Evolutionary conservation across 2,329 filamentous ascomycete genomes (phyloP).

Genomic region (Dothistroma pini): DNA sequence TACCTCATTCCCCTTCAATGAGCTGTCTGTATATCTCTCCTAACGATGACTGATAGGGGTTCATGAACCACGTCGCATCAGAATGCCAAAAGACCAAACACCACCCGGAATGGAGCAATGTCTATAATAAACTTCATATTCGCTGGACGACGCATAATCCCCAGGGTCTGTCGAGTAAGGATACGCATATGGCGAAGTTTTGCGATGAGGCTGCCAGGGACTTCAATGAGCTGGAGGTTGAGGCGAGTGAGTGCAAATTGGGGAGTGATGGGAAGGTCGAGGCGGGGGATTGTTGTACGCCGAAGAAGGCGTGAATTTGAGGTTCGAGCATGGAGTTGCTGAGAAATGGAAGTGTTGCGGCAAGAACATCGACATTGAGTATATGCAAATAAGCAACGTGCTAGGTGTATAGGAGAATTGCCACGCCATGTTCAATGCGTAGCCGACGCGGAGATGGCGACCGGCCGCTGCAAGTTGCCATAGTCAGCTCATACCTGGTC

Average conservation of each 20-base stretch:
- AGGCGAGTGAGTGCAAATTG: conserved; percentile 11
- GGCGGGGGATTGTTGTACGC: conserved; percentile 20
- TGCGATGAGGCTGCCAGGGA: conserved; percentile 51
- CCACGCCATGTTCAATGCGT: not conserved
- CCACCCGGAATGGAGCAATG: conserved; percentile 75
- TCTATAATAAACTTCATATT: conserved; percentile 67
- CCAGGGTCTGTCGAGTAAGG: conserved; percentile 60
- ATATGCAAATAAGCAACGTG: too few relatives aligned
- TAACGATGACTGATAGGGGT: conserved; percentile 46
- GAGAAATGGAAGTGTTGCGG: not conserved
- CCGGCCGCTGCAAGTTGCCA: not conserved
- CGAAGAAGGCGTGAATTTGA: conserved; percentile 10
- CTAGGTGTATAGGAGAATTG: too few relatives aligned
- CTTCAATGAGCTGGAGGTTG: conserved; percentile 26
- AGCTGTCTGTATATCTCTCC: not conserved
- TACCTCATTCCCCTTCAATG: conserved; percentile 12
- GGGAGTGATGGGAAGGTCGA: conserved; percentile 15
- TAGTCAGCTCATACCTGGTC: not conserved
- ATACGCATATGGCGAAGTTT: conserved; percentile 58
- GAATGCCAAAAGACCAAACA: conserved; percentile 67
- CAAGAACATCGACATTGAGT: too few relatives aligned
- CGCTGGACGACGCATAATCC: conserved; percentile 71
- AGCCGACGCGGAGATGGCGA: not conserved
- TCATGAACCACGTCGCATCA: conserved; percentile 68
- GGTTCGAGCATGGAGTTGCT: not conserved